phyloP scores from a whole-genome alignment of 805 yeast species.

The Candida golubevii region DNA sequence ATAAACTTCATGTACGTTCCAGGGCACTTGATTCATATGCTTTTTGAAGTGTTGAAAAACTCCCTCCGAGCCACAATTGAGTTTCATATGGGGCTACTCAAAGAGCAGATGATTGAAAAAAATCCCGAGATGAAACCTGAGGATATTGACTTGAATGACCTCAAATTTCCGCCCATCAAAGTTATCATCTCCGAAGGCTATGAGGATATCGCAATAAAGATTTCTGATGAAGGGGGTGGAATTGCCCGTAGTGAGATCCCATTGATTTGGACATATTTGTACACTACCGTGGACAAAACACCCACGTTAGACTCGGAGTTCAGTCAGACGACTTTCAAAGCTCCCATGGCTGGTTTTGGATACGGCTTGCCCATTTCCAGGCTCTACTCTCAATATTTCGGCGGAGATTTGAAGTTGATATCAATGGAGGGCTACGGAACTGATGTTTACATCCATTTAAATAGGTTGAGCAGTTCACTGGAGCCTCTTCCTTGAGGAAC shows the following conservation, averaged over 20 bases:
- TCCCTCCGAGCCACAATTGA: slow-evolving; percentile 88
- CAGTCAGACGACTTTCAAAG: slow-evolving; percentile 63
- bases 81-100: slow-evolving; percentile 54
- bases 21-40: slow-evolving; percentile 87
- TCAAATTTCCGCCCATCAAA: slow-evolving; percentile 77
- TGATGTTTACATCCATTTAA: slow-evolving; percentile 83
- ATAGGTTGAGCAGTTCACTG: slow-evolving; percentile 66
- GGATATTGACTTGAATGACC: slow-evolving; percentile 51
- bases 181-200: slow-evolving; percentile 84
- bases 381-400: slow-evolving; percentile 83
- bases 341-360: slow-evolving; percentile 94
- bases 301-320: slow-evolving; percentile 60
- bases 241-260: slow-evolving; percentile 82
- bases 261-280: slow-evolving; percentile 84
- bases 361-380: slow-evolving; percentile 86
- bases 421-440: slow-evolving; percentile 95
- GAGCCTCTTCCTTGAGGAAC: slow-evolving; percentile 53
- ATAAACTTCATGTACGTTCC: slow-evolving; percentile 88
- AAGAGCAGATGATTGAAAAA: slow-evolving; percentile 32
- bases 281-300: slow-evolving; percentile 77
- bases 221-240: slow-evolving; percentile 93
- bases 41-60: slow-evolving; percentile 83
- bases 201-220: slow-evolving; percentile 86
- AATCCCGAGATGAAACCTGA: slow-evolving; percentile 38
- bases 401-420: slow-evolving; percentile 82